A percentile compares a stretch with the other conserved stretches of the same genome.
Evolutionary conservation across 305 asterid genomes (phyloP).

Genomic region (Fraxinus floribunda): DNA sequence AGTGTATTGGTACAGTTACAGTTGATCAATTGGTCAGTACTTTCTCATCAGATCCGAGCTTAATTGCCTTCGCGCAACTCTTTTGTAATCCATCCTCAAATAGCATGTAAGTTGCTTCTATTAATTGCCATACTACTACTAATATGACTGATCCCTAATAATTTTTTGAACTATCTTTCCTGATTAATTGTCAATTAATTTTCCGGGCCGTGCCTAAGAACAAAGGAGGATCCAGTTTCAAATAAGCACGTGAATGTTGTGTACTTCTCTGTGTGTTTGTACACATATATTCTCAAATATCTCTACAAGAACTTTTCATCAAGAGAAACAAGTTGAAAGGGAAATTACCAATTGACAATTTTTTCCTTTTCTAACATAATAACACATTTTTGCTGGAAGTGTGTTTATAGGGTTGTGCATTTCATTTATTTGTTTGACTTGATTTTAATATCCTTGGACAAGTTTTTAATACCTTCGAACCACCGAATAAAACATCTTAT

Average conservation of each 20-base stretch:
- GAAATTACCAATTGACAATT: background rate
- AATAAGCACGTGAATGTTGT: background rate
- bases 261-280: background rate
- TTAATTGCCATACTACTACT: background rate
- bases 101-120: slow-evolving; percentile 58
- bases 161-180: background rate
- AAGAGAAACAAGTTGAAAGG: background rate
- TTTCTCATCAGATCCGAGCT: slow-evolving; percentile 92
- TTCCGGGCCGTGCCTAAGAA: background rate
- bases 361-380: background rate
- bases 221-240: background rate
- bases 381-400: background rate
- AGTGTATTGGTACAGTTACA: slow-evolving; percentile 50
- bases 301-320: background rate
- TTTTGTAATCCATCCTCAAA: slow-evolving; percentile 74
- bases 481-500: background rate
- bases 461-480: background rate
- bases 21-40: slow-evolving; percentile 91
- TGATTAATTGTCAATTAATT: background rate
- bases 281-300: background rate
- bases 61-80: slow-evolving; percentile 87
- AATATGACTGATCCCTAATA: slow-evolving; percentile 9
- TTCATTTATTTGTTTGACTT: background rate
- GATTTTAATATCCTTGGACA: background rate
- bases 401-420: background rate